phyloP scores from a whole-genome alignment of 768 basidiomycete species.

The Obba rivulosa region DNA sequence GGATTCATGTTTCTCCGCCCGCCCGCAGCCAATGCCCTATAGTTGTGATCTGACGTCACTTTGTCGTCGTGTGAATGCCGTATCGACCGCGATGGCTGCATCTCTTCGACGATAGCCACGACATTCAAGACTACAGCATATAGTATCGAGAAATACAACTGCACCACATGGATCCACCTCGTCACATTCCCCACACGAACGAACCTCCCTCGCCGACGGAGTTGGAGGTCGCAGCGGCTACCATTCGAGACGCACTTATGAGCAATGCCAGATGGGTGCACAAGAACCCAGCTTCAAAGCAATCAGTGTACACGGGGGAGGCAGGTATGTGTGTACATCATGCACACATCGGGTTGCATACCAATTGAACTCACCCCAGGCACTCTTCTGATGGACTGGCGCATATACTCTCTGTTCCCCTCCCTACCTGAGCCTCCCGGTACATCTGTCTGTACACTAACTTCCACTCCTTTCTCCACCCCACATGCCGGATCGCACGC shows the following conservation, averaged over 20 bases:
- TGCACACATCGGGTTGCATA: neutral
- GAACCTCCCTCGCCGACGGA: slow-evolving; percentile 7
- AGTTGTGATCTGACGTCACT: neutral
- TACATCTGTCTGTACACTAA: slow-evolving; percentile 6
- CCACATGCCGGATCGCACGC: slow-evolving; percentile 9
- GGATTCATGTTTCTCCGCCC: too few species aligned
- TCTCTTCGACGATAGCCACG: too few species aligned
- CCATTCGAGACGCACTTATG: slow-evolving; percentile 14
- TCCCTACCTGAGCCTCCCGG: slow-evolving; percentile 2
- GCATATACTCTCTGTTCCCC: slow-evolving; percentile 5
- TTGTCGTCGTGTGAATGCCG: neutral
- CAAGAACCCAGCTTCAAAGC: slow-evolving; percentile 12
- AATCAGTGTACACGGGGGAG: slow-evolving; percentile 16
- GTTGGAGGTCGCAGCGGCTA: slow-evolving; percentile 7
- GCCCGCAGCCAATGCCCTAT: too few species aligned
- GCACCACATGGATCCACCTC: neutral
- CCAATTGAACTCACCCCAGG: slow-evolving; percentile 8
- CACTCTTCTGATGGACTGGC: slow-evolving; percentile 20
- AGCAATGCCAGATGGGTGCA: slow-evolving; percentile 16
- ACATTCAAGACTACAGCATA: too few species aligned
- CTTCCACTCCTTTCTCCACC: slow-evolving; percentile 6
- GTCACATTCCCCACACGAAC: slow-evolving; percentile 16
- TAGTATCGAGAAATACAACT: too few species aligned
- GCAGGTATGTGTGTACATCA: slow-evolving; percentile 13
- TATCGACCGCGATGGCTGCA: neutral